A percentile compares a stretch with the other conserved stretches of the same genome.
Conservation (phyloP, 305 asterid species). For the Petunia hybrid region DNA sequence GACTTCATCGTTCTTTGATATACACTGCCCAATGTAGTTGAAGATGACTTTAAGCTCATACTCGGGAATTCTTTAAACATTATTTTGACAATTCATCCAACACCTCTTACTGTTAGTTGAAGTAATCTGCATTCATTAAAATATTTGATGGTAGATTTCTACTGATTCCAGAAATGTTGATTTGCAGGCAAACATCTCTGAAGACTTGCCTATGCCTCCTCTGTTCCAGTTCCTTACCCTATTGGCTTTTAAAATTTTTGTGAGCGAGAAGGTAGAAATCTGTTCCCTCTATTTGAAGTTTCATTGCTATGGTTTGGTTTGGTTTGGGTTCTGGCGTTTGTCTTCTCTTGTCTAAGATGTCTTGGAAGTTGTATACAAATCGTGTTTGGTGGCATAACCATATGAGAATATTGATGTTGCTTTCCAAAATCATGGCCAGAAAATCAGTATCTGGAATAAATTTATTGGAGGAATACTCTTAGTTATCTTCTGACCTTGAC, state of each 20-base stretch:
- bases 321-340: background rate
- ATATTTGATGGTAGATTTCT: slow-evolving; percentile 28
- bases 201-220: slow-evolving; percentile 91
- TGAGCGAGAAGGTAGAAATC: slow-evolving; percentile 64
- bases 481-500: slow-evolving; percentile 14
- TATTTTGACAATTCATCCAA: background rate
- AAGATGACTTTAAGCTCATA: slow-evolving; percentile 5
- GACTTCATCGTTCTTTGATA: background rate
- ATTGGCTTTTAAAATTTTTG: slow-evolving; percentile 83
- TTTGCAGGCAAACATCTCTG: slow-evolving; percentile 68
- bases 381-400: background rate
- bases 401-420: background rate
- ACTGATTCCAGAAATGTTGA: slow-evolving; percentile 35
- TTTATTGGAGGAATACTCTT: background rate
- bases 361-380: background rate
- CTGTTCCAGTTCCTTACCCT: slow-evolving; percentile 91
- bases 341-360: slow-evolving; percentile 27
- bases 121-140: slow-evolving; percentile 15
- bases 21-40: background rate
- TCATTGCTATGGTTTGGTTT: slow-evolving; percentile 15
- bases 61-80: background rate
- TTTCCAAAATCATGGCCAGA: background rate
- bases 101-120: background rate
- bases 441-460: slow-evolving; percentile 12
- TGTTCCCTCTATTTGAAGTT: slow-evolving; percentile 24